These are phyloP conservation scores for Ophiosphaerella narmari DNA, from an alignment of 2,329 filamentous ascomycete genomes.

Conservation along the genomic window DNA sequence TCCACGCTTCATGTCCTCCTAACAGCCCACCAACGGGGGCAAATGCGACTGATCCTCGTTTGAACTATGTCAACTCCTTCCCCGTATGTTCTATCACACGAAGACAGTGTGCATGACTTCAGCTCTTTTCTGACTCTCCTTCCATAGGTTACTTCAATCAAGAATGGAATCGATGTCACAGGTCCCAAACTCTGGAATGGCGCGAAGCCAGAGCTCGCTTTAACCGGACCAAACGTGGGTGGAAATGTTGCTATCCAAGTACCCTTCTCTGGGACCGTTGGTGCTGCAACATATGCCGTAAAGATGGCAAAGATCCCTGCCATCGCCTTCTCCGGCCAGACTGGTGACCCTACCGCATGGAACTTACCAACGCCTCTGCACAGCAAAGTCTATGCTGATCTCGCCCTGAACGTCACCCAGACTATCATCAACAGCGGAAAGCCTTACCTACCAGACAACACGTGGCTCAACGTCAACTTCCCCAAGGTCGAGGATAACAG, in stretches of 20 bases:
- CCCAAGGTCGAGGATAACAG: slow-evolving; percentile 54
- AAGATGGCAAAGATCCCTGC: slow-evolving; percentile 61
- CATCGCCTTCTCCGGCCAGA: slow-evolving; percentile 69
- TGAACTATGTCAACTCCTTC: slow-evolving; percentile 75
- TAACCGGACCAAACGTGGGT: slow-evolving; percentile 68
- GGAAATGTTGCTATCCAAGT: slow-evolving; percentile 62
- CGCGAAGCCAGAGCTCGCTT: slow-evolving; percentile 62
- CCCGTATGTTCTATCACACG: slow-evolving; percentile 42
- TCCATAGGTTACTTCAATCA: slow-evolving; percentile 59
- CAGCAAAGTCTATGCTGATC: slow-evolving; percentile 66
- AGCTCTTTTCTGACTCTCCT: neutral
- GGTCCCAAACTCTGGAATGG: slow-evolving; percentile 60
- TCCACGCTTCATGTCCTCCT: slow-evolving; percentile 65
- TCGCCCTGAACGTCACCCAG: slow-evolving; percentile 63
- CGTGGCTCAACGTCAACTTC: slow-evolving; percentile 74
- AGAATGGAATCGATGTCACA: slow-evolving; percentile 64
- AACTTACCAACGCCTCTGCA: slow-evolving; percentile 56
- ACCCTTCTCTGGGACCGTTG: slow-evolving; percentile 69
- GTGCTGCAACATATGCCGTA: slow-evolving; percentile 64
- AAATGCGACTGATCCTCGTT: slow-evolving; percentile 61
- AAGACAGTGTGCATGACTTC: slow-evolving; percentile 21
- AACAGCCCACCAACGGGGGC: slow-evolving; percentile 61
- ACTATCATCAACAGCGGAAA: slow-evolving; percentile 60
- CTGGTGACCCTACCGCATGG: slow-evolving; percentile 58
- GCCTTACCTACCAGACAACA: slow-evolving; percentile 65